Base-by-base conservation (phyloP, 495 filamentous ascomycete genomes). In the Schizothecium vesticola region DNA sequence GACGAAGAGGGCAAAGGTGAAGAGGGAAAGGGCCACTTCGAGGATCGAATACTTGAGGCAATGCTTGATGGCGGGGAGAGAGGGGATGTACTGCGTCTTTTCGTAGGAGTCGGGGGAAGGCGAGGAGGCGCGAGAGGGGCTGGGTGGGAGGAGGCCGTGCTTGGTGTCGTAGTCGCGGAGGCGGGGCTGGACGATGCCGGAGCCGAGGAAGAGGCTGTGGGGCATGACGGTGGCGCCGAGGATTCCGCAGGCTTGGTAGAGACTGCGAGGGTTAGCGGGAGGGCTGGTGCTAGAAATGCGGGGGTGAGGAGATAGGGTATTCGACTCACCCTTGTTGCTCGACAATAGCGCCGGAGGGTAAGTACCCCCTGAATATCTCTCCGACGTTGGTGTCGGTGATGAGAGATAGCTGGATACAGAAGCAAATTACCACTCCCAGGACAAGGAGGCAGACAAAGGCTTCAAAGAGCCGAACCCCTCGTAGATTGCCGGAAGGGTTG, bases 191-290 rank as follows among this genome's bases (percentile, higher is more conserved):
- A 96, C 92, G 59, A 96, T 89, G 12, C 92, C 93, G 59, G 89
- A 92, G n/a, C 93, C 93, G 8, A 97, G 85, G 72, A 93, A 97
- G 29, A 97, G 84, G 61, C 89, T 92, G 77, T 97, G 93, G 5
- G 93, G 93, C 93, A 97, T 97, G 24, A 97, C 92, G 3, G 93
- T 97, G 19, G 93, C 93, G 24, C 93, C 93, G 12, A 97, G 85
- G 70, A 97, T 97, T 66, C 93, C 93, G 74, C 93, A 97, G 64
- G 92, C 90, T 78, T 95, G 91, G 79, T 94, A 97, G 16, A 97
- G 78, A 29, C 75, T 66, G 28, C 51, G 7, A 26, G 28, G 1
- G 19, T 43, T 66, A 59, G 56, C 21, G 3, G 22, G 21, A 28
- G 5, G 3, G 26, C 4, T 28, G 26, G n/a, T n/a, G n/a, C n/a